These are phyloP conservation scores for Cryptosporidium viatorum DNA, from an alignment of 169 alveolate genomes.

Conservation along the genomic window DNA sequence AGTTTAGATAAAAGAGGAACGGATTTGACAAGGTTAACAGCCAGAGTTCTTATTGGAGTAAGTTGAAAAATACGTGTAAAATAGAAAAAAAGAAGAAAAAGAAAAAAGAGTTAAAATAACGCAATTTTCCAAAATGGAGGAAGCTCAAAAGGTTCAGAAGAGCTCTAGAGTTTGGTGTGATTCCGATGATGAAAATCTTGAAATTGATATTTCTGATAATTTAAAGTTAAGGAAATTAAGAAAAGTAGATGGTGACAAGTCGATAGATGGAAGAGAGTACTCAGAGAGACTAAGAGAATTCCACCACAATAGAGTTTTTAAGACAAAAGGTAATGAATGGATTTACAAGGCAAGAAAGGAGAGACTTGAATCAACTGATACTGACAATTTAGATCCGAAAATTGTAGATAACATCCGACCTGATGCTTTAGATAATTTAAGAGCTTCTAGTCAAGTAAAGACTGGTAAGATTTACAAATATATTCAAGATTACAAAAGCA, in stretches of 20 bases:
- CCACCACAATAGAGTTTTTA: slow-evolving; percentile 22
- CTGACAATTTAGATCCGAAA: not conserved
- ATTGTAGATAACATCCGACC: not conserved
- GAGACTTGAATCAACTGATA: not conserved
- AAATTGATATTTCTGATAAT: slow-evolving; percentile 24
- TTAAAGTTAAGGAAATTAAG: slow-evolving; percentile 52
- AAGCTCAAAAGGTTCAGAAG: not conserved
- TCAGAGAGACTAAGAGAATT: slow-evolving; percentile 38
- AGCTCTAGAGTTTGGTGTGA: slow-evolving; percentile 48
- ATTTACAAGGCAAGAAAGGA: slow-evolving; percentile 47
- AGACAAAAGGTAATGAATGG: slow-evolving; percentile 52
- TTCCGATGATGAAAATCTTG: slow-evolving; percentile 55
- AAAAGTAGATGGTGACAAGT: slow-evolving; percentile 12
- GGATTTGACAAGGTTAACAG: too few species aligned
- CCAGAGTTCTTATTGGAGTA: not conserved
- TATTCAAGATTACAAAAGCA: slow-evolving; percentile 1
- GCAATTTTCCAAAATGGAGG: not conserved
- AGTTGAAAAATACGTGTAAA: not conserved
- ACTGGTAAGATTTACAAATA: slow-evolving; percentile 26
- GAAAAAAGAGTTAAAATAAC: not conserved
- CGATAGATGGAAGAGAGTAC: slow-evolving; percentile 44
- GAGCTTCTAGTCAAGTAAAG: not conserved
- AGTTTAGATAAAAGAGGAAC: not conserved
- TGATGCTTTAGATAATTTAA: not conserved
- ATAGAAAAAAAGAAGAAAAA: not conserved